Conservation (phyloP, 2,329 filamentous ascomycete species). For the Stylonectria norvegica region DNA sequence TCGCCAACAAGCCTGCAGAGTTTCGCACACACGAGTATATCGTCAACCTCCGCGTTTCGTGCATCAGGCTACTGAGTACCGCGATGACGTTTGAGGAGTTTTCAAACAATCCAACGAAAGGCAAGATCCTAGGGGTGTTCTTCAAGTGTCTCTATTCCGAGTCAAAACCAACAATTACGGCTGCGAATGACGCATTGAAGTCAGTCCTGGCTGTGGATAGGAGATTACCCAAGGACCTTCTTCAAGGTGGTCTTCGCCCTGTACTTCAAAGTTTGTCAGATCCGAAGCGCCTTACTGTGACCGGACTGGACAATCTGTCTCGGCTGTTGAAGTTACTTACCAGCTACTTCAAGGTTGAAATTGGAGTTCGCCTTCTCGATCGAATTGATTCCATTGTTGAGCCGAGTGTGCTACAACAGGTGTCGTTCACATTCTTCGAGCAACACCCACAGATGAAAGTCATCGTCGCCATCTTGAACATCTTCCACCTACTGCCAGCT, state of each 20-base stretch:
- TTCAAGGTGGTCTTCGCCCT: slow-evolving; percentile 89
- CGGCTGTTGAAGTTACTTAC: slow-evolving; percentile 86
- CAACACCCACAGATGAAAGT: slow-evolving; percentile 92
- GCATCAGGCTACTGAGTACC: slow-evolving; percentile 86
- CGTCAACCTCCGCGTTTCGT: slow-evolving; percentile 85
- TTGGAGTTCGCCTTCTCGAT: slow-evolving; percentile 86
- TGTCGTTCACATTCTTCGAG: slow-evolving; percentile 92
- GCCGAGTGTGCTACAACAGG: slow-evolving; percentile 73
- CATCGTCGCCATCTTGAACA: slow-evolving; percentile 89
- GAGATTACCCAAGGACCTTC: slow-evolving; percentile 89
- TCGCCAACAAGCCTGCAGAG: slow-evolving; percentile 89
- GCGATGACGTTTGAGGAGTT: slow-evolving; percentile 94
- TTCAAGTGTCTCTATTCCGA: slow-evolving; percentile 97
- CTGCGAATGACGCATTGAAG: slow-evolving; percentile 85
- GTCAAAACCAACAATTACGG: slow-evolving; percentile 86
- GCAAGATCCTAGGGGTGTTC: slow-evolving; percentile 85
- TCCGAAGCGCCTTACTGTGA: slow-evolving; percentile 81
- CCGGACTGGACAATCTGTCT: slow-evolving; percentile 86
- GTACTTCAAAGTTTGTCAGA: slow-evolving; percentile 97
- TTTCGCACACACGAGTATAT: slow-evolving; percentile 96
- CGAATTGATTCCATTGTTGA: slow-evolving; percentile 92
- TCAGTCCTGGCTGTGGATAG: slow-evolving; percentile 83
- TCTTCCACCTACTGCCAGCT: slow-evolving; percentile 91
- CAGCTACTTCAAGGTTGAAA: slow-evolving; percentile 99
- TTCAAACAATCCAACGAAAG: slow-evolving; percentile 63